A percentile compares a stretch with the other conserved stretches of the same genome.
phyloP scores from a whole-genome alignment of 768 basidiomycete species.

The Leccinum pellstonianum region DNA sequence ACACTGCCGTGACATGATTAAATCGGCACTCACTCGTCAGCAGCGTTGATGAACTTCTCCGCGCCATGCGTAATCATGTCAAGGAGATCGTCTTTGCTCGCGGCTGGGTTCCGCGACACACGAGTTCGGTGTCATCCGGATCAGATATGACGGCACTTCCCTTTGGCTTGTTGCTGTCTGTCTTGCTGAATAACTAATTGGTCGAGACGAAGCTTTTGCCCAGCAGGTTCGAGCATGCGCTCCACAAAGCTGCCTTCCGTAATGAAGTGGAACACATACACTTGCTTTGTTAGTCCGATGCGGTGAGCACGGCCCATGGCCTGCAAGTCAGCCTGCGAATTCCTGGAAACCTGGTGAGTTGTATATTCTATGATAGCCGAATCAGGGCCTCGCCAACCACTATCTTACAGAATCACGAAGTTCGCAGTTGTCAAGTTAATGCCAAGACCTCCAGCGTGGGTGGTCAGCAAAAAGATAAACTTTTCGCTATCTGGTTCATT shows the following conservation, averaged over 20 bases:
- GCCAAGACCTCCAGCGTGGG: slow-evolving; percentile 93
- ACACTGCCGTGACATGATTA: neutral
- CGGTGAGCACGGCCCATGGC: slow-evolving; percentile 98
- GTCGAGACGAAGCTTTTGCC: slow-evolving; percentile 92
- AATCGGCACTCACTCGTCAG: slow-evolving; percentile 58
- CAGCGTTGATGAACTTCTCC: slow-evolving; percentile 89
- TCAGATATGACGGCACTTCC: slow-evolving; percentile 35
- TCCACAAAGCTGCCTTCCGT: slow-evolving; percentile 89
- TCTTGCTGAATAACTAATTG: slow-evolving; percentile 98
- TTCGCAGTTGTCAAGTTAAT: slow-evolving; percentile 96
- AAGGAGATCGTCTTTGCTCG: slow-evolving; percentile 92
- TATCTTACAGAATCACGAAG: slow-evolving; percentile 93
- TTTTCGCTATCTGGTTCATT: slow-evolving; percentile 93
- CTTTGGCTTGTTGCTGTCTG: slow-evolving; percentile 76
- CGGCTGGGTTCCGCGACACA: slow-evolving; percentile 46
- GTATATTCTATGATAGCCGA: neutral
- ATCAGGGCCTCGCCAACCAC: slow-evolving; percentile 72
- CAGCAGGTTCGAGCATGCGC: slow-evolving; percentile 85
- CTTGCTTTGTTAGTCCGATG: slow-evolving; percentile 91
- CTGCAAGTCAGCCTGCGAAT: slow-evolving; percentile 97
- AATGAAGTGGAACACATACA: slow-evolving; percentile 85
- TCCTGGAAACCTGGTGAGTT: slow-evolving; percentile 50
- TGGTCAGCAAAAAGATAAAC: slow-evolving; percentile 95
- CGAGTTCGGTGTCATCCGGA: neutral
- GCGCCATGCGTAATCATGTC: slow-evolving; percentile 99